Percentiles rank a stretch among this genome's conserved stretches.
phyloP scores from a whole-genome alignment of 1,139 yeast genomes.

The Lodderomyces orthopsilosis region DNA sequence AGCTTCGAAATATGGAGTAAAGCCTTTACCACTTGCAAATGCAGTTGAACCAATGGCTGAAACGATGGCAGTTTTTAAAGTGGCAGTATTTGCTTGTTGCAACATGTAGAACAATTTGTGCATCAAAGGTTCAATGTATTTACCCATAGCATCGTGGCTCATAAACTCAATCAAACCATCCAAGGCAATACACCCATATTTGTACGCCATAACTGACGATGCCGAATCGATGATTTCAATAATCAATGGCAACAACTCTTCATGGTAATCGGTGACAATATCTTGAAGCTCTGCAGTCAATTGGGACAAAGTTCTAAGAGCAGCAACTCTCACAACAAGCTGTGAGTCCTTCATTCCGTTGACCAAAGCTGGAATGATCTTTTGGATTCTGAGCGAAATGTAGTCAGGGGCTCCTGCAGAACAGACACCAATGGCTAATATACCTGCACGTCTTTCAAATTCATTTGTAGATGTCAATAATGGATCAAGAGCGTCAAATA shows the following conservation, averaged over 20 bases:
- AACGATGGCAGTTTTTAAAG: constrained; percentile 83
- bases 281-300: constrained; percentile 85
- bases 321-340: constrained; percentile 78
- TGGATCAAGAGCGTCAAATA: constrained; percentile 64
- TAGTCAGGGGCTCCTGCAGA: constrained; percentile 95
- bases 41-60: constrained; percentile 98
- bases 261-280: constrained; percentile 78
- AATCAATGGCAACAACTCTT: constrained; percentile 77
- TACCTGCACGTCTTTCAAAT: constrained; percentile 85
- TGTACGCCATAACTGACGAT: constrained; percentile 78
- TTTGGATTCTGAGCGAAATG: constrained; percentile 70
- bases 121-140: constrained; percentile 85
- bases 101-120: constrained; percentile 84
- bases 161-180: constrained; percentile 92
- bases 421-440: constrained; percentile 77
- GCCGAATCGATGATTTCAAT: constrained; percentile 86
- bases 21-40: constrained; percentile 86
- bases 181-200: constrained; percentile 85
- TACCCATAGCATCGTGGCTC: constrained; percentile 79
- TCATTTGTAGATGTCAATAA: constrained; percentile 62
- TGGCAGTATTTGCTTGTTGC: constrained; percentile 60
- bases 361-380: constrained; percentile 69
- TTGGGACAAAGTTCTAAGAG: constrained; percentile 76
- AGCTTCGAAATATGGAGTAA: constrained; percentile 78
- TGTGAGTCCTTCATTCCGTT: constrained; percentile 79